Evolutionary conservation across 106 monocot genomes (phyloP), one percentile per base, ranked within the genome.

Genomic region (Hemerocallis citrina): DNA sequence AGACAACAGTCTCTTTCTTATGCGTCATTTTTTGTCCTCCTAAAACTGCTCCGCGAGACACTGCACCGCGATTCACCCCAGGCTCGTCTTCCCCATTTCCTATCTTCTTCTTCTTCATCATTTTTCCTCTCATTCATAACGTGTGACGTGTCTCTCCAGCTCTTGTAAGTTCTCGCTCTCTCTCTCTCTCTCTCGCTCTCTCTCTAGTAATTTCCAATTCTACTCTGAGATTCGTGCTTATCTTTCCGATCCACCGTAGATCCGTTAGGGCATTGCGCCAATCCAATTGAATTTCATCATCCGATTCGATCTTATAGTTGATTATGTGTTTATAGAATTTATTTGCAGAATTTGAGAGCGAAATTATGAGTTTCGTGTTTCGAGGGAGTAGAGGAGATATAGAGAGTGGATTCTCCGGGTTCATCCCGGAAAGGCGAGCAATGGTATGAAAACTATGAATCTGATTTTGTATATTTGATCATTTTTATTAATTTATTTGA

Each of bases 301-400:
- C n/a, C n/a, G n/a, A n/a, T n/a, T n/a, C n/a, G n/a, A n/a, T n/a
- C n/a, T n/a, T n/a, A n/a, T 24, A 11, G 22, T 1, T 7, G 2
- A 1, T 49, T 24, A 6, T 34, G 7, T 27, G 3, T 2, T 21
- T 47, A 33, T 24, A 28, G 16, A 34, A 48, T 22, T 21, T 17
- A 13, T 50, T 52, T 37, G 14, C 12, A 1, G 25, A 61, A 40
- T 7, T 16, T 12, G 27, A 17, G 25, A 43, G 25, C 11, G 38
- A 9, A 54, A 67, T 35, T 27, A 82, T 82, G 82, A 82, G 82
- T 19, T 82, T 74, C 22, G 77, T 82, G 38, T 77, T 82, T 60
- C 64, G 82, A 7, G 82, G 82, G 32, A 82, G 57, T 43, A 60
- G 82, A 56, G 69, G 52, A 29, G 82, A 82, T 20, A 62, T 69